phyloP scores from a whole-genome alignment of 768 basidiomycete species.

The Paxillus involutus region DNA sequence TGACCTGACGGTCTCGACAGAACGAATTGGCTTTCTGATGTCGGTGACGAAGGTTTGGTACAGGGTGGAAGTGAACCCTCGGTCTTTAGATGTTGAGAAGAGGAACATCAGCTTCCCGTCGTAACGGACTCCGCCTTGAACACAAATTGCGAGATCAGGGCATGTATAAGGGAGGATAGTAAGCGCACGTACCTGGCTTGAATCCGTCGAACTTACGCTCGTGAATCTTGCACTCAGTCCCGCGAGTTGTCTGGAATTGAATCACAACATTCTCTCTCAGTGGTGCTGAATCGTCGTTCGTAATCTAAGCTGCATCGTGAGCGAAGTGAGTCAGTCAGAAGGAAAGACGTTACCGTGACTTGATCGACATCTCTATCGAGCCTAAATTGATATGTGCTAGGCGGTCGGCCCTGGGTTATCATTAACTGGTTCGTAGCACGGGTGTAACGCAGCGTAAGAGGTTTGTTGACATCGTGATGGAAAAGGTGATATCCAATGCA shows the following conservation, averaged over 20 bases:
- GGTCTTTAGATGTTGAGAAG: conserved; percentile 19
- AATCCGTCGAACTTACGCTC: conserved; percentile 21
- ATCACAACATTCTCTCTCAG: conserved; percentile 22
- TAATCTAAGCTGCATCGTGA: conserved; percentile 17
- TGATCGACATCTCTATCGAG: conserved; percentile 13
- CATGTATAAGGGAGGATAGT: background rate
- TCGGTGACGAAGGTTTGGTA: conserved; percentile 22
- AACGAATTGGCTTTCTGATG: conserved; percentile 2
- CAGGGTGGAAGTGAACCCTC: conserved; percentile 14
- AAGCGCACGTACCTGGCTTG: conserved; percentile 20
- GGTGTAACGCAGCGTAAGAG: conserved; percentile 17
- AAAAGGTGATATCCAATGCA: conserved; percentile 25
- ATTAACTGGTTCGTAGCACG: background rate
- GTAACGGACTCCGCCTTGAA: conserved; percentile 16
- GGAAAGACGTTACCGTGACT: conserved; percentile 12
- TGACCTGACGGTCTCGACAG: conserved; percentile 14
- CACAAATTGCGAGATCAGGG: background rate
- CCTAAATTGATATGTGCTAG: conserved; percentile 14
- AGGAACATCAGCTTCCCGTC: conserved; percentile 13
- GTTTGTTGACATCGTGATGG: conserved; percentile 7
- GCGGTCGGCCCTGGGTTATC: conserved; percentile 10
- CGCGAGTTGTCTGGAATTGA: conserved; percentile 11
- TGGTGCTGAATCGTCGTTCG: conserved; percentile 9
- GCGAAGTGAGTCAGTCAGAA: background rate
- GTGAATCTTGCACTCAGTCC: conserved; percentile 2